phyloP scores from a whole-genome alignment of 208 protist genomes.

The Trypanosoma rangeli region DNA sequence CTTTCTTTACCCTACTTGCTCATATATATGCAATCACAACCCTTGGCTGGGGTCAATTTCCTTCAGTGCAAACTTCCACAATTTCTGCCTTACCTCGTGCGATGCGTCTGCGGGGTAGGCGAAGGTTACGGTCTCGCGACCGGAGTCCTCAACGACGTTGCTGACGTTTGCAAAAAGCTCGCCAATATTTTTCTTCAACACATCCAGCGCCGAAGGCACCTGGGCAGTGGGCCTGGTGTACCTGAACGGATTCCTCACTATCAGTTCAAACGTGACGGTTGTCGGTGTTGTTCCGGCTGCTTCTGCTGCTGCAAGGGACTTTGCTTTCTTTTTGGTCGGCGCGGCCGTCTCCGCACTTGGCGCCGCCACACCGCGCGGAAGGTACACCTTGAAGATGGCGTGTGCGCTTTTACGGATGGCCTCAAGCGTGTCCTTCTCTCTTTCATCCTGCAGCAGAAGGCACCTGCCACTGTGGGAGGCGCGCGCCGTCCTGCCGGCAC shows the following conservation, averaged over 20 bases:
- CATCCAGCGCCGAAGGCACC: constrained; percentile 61
- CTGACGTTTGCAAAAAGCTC: constrained; percentile 35
- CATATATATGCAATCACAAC: not conserved
- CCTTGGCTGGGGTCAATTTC: constrained; percentile 35
- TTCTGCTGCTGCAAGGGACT: not conserved
- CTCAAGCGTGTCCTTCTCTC: constrained; percentile 45
- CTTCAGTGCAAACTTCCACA: constrained; percentile 86
- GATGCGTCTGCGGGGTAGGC: constrained; percentile 34
- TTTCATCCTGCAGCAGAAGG: constrained; percentile 81
- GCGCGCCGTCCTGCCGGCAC: constrained; percentile 95
- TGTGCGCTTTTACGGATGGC: constrained; percentile 69
- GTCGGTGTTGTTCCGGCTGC: not conserved
- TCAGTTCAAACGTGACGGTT: constrained; percentile 40
- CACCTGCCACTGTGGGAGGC: constrained; percentile 82
- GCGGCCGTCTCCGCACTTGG: constrained; percentile 5
- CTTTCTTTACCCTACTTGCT: not conserved
- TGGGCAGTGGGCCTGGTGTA: constrained; percentile 47
- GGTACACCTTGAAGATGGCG: constrained; percentile 50
- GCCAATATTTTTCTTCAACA: constrained; percentile 52
- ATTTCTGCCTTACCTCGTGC: constrained; percentile 66
- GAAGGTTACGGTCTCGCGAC: constrained; percentile 61
- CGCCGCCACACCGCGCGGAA: constrained; percentile 16
- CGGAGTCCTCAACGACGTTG: constrained; percentile 23
- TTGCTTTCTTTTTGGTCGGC: constrained; percentile 2
- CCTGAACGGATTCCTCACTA: constrained; percentile 71